Conservation (phyloP, 2,329 filamentous ascomycete species). For the Cadophora luteo-olivacea region DNA sequence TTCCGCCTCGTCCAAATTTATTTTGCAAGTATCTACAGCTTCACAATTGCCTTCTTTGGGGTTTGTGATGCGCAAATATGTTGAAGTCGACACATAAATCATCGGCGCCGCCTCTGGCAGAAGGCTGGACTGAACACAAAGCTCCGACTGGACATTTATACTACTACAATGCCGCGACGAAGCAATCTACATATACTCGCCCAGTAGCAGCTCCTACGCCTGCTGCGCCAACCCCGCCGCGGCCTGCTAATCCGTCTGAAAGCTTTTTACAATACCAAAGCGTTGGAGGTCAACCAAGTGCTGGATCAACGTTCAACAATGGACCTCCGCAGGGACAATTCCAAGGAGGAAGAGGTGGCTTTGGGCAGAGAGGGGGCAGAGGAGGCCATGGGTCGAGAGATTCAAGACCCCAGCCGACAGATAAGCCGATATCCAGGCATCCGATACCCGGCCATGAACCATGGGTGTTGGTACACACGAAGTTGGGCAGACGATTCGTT, state of each 20-base stretch:
- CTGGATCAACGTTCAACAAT: conserved; percentile 44
- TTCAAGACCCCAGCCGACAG: conserved; percentile 67
- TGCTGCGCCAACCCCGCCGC: conserved; percentile 34
- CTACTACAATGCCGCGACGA: conserved; percentile 84
- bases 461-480: conserved; percentile 94
- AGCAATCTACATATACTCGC: conserved; percentile 85
- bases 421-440: conserved; percentile 82
- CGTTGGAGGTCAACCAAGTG: conserved; percentile 48
- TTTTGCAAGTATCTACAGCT: conserved; percentile 23
- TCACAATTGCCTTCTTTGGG: not conserved
- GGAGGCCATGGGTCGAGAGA: conserved; percentile 56
- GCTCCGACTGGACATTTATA: conserved; percentile 84
- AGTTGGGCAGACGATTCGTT: conserved; percentile 85
- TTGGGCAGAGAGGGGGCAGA: conserved; percentile 55
- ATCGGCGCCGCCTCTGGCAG: conserved; percentile 64
- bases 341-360: conserved; percentile 46
- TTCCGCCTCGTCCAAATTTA: conserved; percentile 22
- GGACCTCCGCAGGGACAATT: conserved; percentile 33
- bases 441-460: conserved; percentile 81
- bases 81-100: conserved; percentile 79
- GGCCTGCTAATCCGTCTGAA: conserved; percentile 44
- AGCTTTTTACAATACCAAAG: conserved; percentile 53
- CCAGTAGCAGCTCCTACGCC: conserved; percentile 52
- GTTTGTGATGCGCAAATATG: conserved; percentile 55
- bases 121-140: conserved; percentile 93